These are phyloP conservation scores for Dryas drummondii DNA, from an alignment of 306 rosid species.

Conservation along the genomic window DNA sequence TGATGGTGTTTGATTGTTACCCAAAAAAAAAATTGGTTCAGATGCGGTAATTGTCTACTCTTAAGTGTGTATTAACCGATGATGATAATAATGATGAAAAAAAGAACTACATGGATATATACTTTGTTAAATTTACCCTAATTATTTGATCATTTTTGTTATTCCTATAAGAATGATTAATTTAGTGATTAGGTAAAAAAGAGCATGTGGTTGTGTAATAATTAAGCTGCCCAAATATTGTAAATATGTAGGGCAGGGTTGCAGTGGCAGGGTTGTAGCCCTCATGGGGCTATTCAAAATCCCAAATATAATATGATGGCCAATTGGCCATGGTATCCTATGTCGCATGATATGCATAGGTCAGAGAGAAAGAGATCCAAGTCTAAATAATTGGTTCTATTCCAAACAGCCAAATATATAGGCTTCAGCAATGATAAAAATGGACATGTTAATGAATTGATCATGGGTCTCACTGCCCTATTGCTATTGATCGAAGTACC, in stretches of 20 bases:
- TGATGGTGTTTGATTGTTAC: too few relatives aligned
- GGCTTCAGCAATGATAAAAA: not conserved
- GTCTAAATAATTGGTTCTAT: not conserved
- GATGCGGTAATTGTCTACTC: too few relatives aligned
- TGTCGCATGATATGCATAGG: not conserved
- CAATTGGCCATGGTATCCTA: not conserved
- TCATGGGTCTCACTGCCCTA: too few relatives aligned
- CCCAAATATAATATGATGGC: not conserved
- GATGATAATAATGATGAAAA: too few relatives aligned
- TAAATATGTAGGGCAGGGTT: not conserved
- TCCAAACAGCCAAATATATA: not conserved
- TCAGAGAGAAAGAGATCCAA: not conserved
- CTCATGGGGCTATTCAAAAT: constrained; percentile 2
- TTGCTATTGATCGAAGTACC: not conserved
- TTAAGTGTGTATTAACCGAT: too few relatives aligned
- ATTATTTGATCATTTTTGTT: not conserved
- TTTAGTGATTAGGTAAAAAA: constrained; percentile 3
- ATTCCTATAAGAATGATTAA: not conserved
- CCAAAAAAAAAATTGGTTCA: too few relatives aligned
- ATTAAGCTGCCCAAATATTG: not conserved
- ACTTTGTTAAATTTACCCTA: not conserved
- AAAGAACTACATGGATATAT: not conserved
- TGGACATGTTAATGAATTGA: too few relatives aligned
- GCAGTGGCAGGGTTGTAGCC: not conserved
- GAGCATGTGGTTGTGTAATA: constrained; percentile 28